Evolutionary conservation across 164 flowering plant genomes (phyloP).

Genomic region (Vitis rotundifolia): DNA sequence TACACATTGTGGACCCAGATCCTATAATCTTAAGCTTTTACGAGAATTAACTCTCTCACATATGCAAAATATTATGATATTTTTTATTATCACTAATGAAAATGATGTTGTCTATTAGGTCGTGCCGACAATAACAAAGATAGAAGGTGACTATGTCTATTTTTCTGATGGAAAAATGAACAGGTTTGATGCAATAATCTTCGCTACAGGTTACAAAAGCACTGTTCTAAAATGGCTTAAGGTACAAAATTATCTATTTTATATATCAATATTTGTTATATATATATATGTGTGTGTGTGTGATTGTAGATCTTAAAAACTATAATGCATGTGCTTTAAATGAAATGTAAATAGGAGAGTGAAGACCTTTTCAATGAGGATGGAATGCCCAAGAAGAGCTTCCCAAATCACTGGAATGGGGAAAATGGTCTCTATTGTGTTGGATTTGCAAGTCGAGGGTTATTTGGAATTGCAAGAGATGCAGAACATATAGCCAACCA

Average conservation of each 20-base stretch:
- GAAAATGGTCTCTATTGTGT: slow-evolving; percentile 34
- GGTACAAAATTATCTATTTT: slow-evolving; percentile 13
- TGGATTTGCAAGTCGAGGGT: slow-evolving; percentile 27
- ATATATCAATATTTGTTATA: not conserved
- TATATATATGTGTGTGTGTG: not conserved
- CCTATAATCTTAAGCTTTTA: too few species aligned
- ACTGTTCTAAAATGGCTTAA: slow-evolving; percentile 25
- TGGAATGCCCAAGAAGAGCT: slow-evolving; percentile 29
- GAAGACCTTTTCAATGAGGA: slow-evolving; percentile 16
- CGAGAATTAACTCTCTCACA: too few species aligned
- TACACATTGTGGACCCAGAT: too few species aligned
- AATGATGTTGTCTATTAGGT: slow-evolving; percentile 15
- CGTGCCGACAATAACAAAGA: slow-evolving; percentile 15
- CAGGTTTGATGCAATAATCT: slow-evolving; percentile 30
- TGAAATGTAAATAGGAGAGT: slow-evolving; percentile 8
- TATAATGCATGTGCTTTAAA: too few species aligned
- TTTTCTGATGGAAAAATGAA: slow-evolving; percentile 15
- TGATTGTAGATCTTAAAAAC: too few species aligned
- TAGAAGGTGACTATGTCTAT: slow-evolving; percentile 8
- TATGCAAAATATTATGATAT: not conserved
- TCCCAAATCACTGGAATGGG: slow-evolving; percentile 40
- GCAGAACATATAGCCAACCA: slow-evolving; percentile 14
- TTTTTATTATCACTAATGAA: not conserved
- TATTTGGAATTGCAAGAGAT: slow-evolving; percentile 27
- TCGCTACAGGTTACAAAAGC: slow-evolving; percentile 40